phyloP scores from a whole-genome alignment of 345 rosid species.

The Luvunga scandens region DNA sequence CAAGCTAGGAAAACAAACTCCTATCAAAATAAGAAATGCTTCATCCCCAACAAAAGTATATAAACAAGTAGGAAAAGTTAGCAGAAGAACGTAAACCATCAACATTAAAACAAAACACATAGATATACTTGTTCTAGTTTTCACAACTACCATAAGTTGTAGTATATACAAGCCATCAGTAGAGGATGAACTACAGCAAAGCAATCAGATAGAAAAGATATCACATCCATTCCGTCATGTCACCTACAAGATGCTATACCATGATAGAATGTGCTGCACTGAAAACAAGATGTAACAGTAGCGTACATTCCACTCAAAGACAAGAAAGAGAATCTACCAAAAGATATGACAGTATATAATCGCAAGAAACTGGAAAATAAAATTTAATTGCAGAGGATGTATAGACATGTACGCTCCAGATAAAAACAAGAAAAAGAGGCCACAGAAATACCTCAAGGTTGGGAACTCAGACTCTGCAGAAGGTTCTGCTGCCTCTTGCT shows the following conservation, averaged over 20 bases:
- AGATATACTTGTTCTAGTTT: constrained; percentile 5
- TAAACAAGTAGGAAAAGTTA: neutral
- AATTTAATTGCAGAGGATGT: neutral
- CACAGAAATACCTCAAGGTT: constrained; percentile 61
- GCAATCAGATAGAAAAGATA: neutral
- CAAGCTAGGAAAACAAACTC: constrained; percentile 56
- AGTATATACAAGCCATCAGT: neutral
- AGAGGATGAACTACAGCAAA: neutral
- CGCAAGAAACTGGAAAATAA: neutral
- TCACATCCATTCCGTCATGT: neutral
- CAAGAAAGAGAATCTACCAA: neutral
- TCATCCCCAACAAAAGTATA: neutral
- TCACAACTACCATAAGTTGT: neutral
- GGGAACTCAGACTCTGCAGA: constrained; percentile 91
- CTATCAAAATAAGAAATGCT: constrained; percentile 21
- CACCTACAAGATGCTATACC: neutral
- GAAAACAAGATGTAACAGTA: neutral
- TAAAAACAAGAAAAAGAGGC: constrained; percentile 3
- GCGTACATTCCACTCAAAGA: neutral
- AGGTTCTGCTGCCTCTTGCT: constrained; percentile 58
- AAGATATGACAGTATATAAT: neutral
- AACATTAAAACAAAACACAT: neutral
- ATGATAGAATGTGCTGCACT: neutral
- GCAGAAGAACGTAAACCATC: constrained; percentile 5
- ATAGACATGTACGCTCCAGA: neutral